Evolutionary conservation across 805 yeast genomes (phyloP), one percentile per base, ranked within the genome.

Genomic region (Zygoascus tannicola): DNA sequence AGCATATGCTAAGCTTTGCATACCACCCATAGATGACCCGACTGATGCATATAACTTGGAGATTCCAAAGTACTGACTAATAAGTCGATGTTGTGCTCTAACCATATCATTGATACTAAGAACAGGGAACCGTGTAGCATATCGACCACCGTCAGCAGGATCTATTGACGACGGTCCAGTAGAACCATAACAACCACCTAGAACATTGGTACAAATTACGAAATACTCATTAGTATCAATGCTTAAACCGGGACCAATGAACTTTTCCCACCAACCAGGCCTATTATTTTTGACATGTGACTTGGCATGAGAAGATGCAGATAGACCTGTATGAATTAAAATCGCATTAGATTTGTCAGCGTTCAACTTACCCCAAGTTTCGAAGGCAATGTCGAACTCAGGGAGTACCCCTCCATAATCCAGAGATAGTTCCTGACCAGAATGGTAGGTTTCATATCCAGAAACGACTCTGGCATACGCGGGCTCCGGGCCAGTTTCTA

Each of bases 1-100:
- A 1, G 86, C 95, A 61, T 78, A 85, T 0, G 96, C 94, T 44
- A 88, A 70, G 5, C 90, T 80, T 65, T 87, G 96, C 96, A 88
- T 86, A n/a, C 96, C 97, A n/a, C 97, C 97, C 94, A 88, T 85
- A 0, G 95, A 85, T 2, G 94, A 80, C 4, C 97, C 97, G 5
- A 88, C 77, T 1, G 85, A 75, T 1, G 95, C 95, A 60, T 77
- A 75, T 21, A 88, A 64, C 58, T 76, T 81, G 1, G 54, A 39
- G 23, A 82, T 81, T 1, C 80, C 79, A 46, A 87, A 76, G 38
- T 73, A 76, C 38, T 78, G 73, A 22, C 63, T 66, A 16, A 88
- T 68, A 35, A 88, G 64, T 41, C 82, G 69, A 45, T 84, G 72
- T 65, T 88, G 97, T 0, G 94, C 95, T 43, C 95, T 68, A 2